Base-by-base conservation (phyloP, 768 basidiomycete genomes). In the Leccinum imitatum region DNA sequence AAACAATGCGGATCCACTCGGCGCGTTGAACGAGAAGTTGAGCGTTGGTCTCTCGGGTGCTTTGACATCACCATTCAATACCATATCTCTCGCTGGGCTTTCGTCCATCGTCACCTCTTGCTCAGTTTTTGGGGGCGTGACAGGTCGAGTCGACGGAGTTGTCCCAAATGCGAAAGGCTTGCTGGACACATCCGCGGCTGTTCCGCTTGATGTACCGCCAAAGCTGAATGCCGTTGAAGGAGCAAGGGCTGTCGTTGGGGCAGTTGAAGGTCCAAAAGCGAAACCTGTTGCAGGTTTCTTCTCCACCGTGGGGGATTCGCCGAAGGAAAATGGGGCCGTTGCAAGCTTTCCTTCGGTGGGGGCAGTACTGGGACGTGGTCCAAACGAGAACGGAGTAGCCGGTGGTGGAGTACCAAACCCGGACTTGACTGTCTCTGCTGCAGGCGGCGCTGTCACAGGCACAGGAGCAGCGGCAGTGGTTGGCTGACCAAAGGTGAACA, bases 41-140 rank as follows among this genome's bases (percentile, higher is more conserved):
- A 79, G 72, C 4, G 77, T 76, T 19, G 81, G 77, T 50, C 75
- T 75, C 41, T 75, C 74, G 19, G 75, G 68, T 50, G 77, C 79
- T 57, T 75, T 76, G 44, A 63, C 37, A 33, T 47, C 62, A 15
- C 75, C 75, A 60, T 79, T 83, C 23, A 74, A 63, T 52, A 82
- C 81, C 67, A 84, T 74, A 9, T 87, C 87, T 59, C 89, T 79
- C 3, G 82, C 84, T 1, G 90, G 90, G 64, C 90, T 92, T 72
- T 91, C 90, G 44, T 92, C 90, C 90, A 92, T 92, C 58, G 75
- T 82, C 63, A 88, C 82, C 60, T 90, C 90, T 53, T 86, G 81
- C 50, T 86, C 87, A 35, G 78, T 77, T 58, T 78, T 84, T 3
- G 90, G 90, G 10, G 89, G 88, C 0, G 89, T 90, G 6, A 77